Evolutionary conservation across 352 stramenopile species (phyloP), one percentile per base, ranked within the genome.

Genomic region (Globisporangium megalacanthum): DNA sequence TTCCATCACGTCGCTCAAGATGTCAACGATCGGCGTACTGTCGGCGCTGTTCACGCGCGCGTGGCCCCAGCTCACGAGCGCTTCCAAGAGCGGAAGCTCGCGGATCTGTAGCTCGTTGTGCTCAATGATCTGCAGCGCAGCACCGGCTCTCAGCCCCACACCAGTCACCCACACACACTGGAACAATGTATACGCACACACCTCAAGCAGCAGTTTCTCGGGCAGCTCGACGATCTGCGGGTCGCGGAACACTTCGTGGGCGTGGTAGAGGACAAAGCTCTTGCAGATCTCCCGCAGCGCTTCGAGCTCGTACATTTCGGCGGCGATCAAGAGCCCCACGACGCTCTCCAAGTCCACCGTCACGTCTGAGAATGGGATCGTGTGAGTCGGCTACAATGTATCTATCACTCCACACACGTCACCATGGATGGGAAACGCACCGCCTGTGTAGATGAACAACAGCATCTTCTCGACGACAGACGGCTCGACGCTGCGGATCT

Each of bases 71-170:
- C 78, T 75, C 19, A 93, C 77, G 4, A 95, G 58, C 14, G 85
- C 83, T 41, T 93, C 83, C 63, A 95, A 78, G 17, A 95, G 63
- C 19, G 78, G 69, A 19, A 89, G 64, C 52, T 95, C 83, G 42
- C 83, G 83, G 45, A 95, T 92, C 65, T 94, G 85, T 31, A 93
- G 60, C n/a, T 95, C 77, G 55, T 95, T 79, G 50, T 89, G 64
- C 42, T 86, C 75, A 33, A 93, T 77, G 33, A 94, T 70, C 72
- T 85, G 39, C 8, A 25, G 1, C 13, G 5, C 14, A 22, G 3
- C 4, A 1, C 20, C n/a, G 14, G n/a, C 10, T 17, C 8, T 6
- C 25, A 37, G 22, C 17, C 7, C 0, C 31, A 22, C 4, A 6
- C 8, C 19, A 9, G 29, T 14, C 47, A 10, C 25, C 13, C 47